Conservation (phyloP, 495 filamentous ascomycete genomes). For the Penicillium psychrofluorescens region DNA sequence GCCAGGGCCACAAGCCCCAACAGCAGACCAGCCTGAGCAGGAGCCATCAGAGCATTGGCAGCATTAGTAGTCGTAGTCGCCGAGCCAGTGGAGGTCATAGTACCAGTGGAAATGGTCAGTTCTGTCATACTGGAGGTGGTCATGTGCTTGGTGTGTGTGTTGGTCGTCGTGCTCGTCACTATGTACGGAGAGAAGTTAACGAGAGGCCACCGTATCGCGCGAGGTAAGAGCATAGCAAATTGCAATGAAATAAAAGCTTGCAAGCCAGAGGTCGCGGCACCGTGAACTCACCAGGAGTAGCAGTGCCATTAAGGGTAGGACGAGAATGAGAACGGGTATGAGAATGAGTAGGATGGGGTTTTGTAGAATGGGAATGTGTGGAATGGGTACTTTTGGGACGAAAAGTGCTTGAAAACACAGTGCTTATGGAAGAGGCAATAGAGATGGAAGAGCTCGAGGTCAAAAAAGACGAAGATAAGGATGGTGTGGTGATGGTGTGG, state of each 20-base stretch:
- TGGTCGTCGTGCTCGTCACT: not conserved
- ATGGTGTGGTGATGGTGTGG: not conserved
- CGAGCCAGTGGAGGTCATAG: slow-evolving; percentile 10
- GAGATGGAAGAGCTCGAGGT: not conserved
- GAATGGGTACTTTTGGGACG: not conserved
- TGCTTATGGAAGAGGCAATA: not conserved
- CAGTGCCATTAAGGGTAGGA: slow-evolving; percentile 2
- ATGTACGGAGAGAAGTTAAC: not conserved
- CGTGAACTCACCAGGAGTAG: slow-evolving; percentile 12
- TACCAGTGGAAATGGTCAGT: slow-evolving; percentile 5
- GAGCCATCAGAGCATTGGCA: slow-evolving; percentile 20
- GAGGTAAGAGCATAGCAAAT: not conserved
- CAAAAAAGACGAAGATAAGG: not conserved
- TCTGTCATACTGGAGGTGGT: slow-evolving; percentile 11
- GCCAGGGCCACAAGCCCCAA: slow-evolving; percentile 16
- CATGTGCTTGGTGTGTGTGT: not conserved
- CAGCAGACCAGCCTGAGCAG: slow-evolving; percentile 15
- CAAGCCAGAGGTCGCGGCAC: slow-evolving; percentile 7
- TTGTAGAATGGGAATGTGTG: not conserved
- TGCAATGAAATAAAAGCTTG: not conserved
- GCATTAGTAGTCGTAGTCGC: slow-evolving; percentile 13
- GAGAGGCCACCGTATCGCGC: too few relatives aligned
- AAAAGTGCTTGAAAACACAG: not conserved
- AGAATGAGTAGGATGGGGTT: slow-evolving; percentile 2
- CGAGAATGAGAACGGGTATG: not conserved